A percentile compares a stretch with the other conserved stretches of the same genome.
Conservation (phyloP, 148 eudicot species). For the Camellia sinensis region DNA sequence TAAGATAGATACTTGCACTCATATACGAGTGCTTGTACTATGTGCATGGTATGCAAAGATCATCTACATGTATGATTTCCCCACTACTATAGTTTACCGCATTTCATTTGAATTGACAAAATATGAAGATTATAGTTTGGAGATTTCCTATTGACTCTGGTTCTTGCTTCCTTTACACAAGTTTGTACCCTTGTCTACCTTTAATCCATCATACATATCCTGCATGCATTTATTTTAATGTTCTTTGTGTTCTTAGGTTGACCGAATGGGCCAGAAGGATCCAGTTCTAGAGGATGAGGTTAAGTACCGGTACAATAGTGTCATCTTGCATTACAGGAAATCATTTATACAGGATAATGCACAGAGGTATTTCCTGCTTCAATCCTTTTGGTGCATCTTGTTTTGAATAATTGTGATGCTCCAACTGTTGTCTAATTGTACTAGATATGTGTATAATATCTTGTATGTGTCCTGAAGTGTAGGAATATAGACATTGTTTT, state of each 20-base stretch:
- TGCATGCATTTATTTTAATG: slow-evolving; percentile 1
- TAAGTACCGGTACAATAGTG: slow-evolving; percentile 79
- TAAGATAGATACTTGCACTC: background rate
- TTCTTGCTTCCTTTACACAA: background rate
- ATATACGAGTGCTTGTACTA: background rate
- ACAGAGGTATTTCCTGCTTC: slow-evolving; percentile 56
- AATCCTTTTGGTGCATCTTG: slow-evolving; percentile 5
- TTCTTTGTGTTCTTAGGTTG: slow-evolving; percentile 52
- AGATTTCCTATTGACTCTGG: background rate
- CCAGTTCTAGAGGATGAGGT: slow-evolving; percentile 88
- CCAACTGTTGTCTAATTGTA: background rate
- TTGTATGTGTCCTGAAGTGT: too few relatives aligned
- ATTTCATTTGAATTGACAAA: background rate
- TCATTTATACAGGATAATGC: slow-evolving; percentile 95
- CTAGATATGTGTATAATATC: background rate
- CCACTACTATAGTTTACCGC: background rate
- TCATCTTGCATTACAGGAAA: slow-evolving; percentile 83
- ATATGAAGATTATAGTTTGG: background rate
- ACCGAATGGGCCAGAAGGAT: slow-evolving; percentile 77
- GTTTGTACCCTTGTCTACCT: background rate
- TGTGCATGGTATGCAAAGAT: background rate
- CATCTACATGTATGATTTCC: background rate
- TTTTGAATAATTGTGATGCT: background rate
- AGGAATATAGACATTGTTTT: background rate
- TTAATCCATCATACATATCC: background rate